A percentile compares a stretch with the other conserved stretches of the same genome.
phyloP scores from a whole-genome alignment of 2,329 filamentous ascomycete species.

The Neonectria ditissima region DNA sequence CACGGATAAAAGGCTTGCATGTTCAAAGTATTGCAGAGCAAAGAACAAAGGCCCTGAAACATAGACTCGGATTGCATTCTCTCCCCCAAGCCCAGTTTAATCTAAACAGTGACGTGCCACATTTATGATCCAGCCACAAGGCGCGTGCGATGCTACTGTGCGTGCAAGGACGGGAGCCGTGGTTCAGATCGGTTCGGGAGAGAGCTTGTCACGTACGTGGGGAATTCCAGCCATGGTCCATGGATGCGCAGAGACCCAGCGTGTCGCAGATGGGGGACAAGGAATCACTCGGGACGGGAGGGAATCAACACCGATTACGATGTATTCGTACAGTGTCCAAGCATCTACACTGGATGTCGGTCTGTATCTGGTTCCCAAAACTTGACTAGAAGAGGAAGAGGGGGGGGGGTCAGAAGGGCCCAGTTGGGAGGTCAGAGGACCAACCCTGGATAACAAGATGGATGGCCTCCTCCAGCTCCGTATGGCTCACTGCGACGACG shows the following conservation, averaged over 20 bases:
- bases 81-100: not conserved
- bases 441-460: slow-evolving; percentile 13
- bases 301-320: slow-evolving; percentile 6
- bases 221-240: slow-evolving; percentile 32
- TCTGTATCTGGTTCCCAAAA: not conserved
- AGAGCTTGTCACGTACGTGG: slow-evolving; percentile 24
- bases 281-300: slow-evolving; percentile 18
- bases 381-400: not conserved
- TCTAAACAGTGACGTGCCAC: not conserved
- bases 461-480: slow-evolving; percentile 28
- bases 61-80: not conserved
- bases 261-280: slow-evolving; percentile 23
- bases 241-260: slow-evolving; percentile 22
- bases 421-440: slow-evolving; percentile 37
- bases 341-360: not conserved
- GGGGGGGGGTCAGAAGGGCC: slow-evolving; percentile 41
- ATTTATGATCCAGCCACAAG: slow-evolving; percentile 7
- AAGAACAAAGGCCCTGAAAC: not conserved
- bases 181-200: slow-evolving; percentile 21
- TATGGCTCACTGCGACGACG: slow-evolving; percentile 31
- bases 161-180: not conserved
- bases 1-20: not conserved
- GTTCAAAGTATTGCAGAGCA: not conserved
- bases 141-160: not conserved
- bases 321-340: not conserved